Conservation (phyloP, 176 grass and related monocot genomes). For the Triticum turgidum region DNA sequence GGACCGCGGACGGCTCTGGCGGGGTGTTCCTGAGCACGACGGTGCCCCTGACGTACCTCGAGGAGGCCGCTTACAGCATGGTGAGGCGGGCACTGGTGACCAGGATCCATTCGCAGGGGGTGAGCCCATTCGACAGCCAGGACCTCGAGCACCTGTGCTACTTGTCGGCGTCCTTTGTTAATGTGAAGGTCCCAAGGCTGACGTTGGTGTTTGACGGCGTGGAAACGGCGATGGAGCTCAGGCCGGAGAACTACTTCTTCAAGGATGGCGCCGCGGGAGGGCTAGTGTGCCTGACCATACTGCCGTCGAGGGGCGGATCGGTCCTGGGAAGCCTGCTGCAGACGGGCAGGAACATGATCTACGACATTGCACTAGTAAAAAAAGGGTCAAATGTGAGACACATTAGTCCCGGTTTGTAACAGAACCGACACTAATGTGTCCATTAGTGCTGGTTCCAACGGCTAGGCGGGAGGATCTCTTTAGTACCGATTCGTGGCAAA, state of each 20-base stretch:
- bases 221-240: no score
- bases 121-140: background rate
- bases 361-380: background rate
- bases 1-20: slow-evolving; percentile 7
- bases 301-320: background rate
- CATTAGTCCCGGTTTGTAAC: no score
- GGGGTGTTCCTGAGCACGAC: slow-evolving; percentile 28
- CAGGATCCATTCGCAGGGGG: background rate
- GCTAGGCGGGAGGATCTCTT: no score
- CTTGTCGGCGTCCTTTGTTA: background rate
- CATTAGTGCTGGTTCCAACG: no score
- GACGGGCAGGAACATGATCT: slow-evolving; percentile 28
- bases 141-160: slow-evolving; percentile 25
- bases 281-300: slow-evolving; percentile 25
- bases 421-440: no score
- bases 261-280: background rate
- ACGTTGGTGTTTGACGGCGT: background rate
- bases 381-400: no score
- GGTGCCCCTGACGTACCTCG: slow-evolving; percentile 9
- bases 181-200: background rate
- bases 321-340: slow-evolving; percentile 30
- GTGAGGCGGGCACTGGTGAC: background rate
- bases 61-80: background rate
- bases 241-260: background rate
- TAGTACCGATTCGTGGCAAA: no score